Conservation (phyloP, 177 flowering plant genomes). For the Vitis hybrid region DNA sequence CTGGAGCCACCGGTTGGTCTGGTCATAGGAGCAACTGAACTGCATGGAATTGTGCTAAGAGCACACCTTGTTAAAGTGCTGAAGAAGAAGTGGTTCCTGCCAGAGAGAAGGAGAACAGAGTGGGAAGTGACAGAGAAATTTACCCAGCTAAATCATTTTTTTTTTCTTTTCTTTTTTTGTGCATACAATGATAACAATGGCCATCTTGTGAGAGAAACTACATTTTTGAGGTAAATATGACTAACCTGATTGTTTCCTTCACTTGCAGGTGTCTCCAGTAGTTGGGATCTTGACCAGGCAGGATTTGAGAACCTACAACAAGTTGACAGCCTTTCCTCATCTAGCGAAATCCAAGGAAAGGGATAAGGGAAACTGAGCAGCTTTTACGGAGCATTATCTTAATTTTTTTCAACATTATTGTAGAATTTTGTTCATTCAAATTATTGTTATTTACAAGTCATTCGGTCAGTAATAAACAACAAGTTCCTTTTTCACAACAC, state of each 20-base stretch:
- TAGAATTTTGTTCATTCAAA: too few relatives aligned
- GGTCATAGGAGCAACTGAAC: conserved; percentile 32
- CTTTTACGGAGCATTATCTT: too few relatives aligned
- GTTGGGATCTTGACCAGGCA: conserved; percentile 91
- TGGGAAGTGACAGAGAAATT: conserved; percentile 76
- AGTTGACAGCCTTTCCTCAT: conserved; percentile 75
- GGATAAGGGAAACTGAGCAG: conserved; percentile 38
- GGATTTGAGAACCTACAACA: conserved; percentile 77
- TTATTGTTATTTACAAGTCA: too few relatives aligned
- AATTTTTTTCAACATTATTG: too few relatives aligned
- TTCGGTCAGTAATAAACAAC: too few relatives aligned
- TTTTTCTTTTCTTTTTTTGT: neutral
- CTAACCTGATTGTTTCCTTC: conserved; percentile 22
- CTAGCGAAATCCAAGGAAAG: conserved; percentile 45
- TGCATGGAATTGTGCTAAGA: conserved; percentile 73
- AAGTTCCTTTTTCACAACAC: too few relatives aligned
- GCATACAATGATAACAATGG: neutral
- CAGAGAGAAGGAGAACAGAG: conserved; percentile 61
- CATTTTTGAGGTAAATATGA: neutral
- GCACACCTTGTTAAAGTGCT: conserved; percentile 67
- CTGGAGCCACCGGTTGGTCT: conserved; percentile 40
- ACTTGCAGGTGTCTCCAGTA: conserved; percentile 67
- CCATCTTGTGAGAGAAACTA: neutral
- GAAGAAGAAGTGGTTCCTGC: conserved; percentile 63
- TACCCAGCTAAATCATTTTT: conserved; percentile 43